Percentiles rank a stretch among this genome's conserved stretches.
Evolutionary conservation across 2,329 filamentous ascomycete genomes (phyloP).

Genomic region (Epichloe hybrida): DNA sequence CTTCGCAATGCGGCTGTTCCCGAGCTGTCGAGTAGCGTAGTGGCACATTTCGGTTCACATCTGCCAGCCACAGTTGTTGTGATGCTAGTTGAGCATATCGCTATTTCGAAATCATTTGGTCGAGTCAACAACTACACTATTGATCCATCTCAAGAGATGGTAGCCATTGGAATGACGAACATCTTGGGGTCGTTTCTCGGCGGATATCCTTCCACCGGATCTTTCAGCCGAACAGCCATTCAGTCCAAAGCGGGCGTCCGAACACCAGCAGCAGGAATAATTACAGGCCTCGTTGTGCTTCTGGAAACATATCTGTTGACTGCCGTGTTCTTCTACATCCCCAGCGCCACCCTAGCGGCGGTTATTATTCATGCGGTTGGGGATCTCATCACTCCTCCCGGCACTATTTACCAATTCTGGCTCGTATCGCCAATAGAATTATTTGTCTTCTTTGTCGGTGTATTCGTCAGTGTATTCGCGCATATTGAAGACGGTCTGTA

Average conservation of each 20-base stretch:
- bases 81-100: slow-evolving; percentile 92
- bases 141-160: slow-evolving; percentile 88
- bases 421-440: slow-evolving; percentile 81
- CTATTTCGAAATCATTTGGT: slow-evolving; percentile 93
- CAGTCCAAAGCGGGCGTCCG: slow-evolving; percentile 93
- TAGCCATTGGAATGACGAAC: slow-evolving; percentile 86
- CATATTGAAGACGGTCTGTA: slow-evolving; percentile 91
- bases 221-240: slow-evolving; percentile 91
- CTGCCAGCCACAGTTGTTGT: slow-evolving; percentile 83
- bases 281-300: slow-evolving; percentile 75
- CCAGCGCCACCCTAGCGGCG: slow-evolving; percentile 63
- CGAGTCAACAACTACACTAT: slow-evolving; percentile 94
- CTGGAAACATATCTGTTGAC: slow-evolving; percentile 83
- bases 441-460: slow-evolving; percentile 83
- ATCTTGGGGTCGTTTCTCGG: slow-evolving; percentile 84
- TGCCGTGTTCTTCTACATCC: slow-evolving; percentile 87
- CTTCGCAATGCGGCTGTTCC: slow-evolving; percentile 73
- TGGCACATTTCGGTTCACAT: slow-evolving; percentile 55
- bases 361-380: slow-evolving; percentile 95
- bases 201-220: slow-evolving; percentile 84
- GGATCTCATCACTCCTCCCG: slow-evolving; percentile 81
- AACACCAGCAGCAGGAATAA: slow-evolving; percentile 78
- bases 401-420: slow-evolving; percentile 93
- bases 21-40: slow-evolving; percentile 48
- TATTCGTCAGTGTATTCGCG: slow-evolving; percentile 77